Conservation (phyloP, 208 protist genomes). For the Trypanosoma vivax region DNA sequence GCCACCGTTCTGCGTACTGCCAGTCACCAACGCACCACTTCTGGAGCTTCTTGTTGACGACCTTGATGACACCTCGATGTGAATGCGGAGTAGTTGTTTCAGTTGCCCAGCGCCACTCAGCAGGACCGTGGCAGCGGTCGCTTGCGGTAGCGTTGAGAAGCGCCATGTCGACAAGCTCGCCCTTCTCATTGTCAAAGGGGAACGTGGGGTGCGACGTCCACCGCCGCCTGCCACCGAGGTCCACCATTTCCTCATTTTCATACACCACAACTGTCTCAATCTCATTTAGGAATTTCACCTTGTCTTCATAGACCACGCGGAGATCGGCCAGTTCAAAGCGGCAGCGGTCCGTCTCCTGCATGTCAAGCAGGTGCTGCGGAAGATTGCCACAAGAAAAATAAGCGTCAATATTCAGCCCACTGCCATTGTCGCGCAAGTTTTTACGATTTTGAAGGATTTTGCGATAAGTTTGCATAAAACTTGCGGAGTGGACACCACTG, state of each 20-base stretch:
- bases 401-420: slow-evolving; percentile 33
- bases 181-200: slow-evolving; percentile 44
- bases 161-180: slow-evolving; percentile 35
- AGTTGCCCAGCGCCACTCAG: slow-evolving; percentile 50
- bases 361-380: slow-evolving; percentile 42
- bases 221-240: slow-evolving; percentile 8
- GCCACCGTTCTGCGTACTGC: slow-evolving; percentile 58
- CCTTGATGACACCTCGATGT: slow-evolving; percentile 8
- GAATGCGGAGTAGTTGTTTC: slow-evolving; percentile 3
- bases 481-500: slow-evolving; percentile 30
- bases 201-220: slow-evolving; percentile 55
- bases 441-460: slow-evolving; percentile 5
- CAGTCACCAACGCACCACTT: slow-evolving; percentile 56
- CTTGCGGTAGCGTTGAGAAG: slow-evolving; percentile 22
- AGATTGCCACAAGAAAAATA: slow-evolving; percentile 38
- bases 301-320: slow-evolving; percentile 26
- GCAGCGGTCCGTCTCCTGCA: slow-evolving; percentile 61
- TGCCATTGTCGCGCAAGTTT: slow-evolving; percentile 4
- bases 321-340: slow-evolving; percentile 57
- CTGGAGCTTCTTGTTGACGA: slow-evolving; percentile 36
- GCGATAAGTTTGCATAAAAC: slow-evolving; percentile 31
- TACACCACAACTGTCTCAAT: slow-evolving; percentile 30
- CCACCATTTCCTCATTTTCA: slow-evolving; percentile 44
- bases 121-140: not conserved
- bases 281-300: slow-evolving; percentile 23